A percentile compares a stretch with the other conserved stretches of the same genome.
Conservation (phyloP, 1,284 basidiomycete genomes). For the Phellopilus nigrolimitatus region DNA sequence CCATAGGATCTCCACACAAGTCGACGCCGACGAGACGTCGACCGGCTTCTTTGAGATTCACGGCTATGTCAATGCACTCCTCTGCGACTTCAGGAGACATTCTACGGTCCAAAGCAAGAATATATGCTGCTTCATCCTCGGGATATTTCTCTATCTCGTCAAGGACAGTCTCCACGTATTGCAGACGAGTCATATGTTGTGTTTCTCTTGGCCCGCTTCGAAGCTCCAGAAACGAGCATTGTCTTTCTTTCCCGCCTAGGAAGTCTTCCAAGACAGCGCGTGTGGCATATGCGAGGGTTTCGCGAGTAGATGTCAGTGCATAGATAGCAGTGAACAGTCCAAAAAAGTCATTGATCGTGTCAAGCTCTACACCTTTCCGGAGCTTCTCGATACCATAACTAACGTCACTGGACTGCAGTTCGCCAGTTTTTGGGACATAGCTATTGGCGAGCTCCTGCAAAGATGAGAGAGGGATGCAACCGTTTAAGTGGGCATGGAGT, state of each 20-base stretch:
- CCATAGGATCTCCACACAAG: constrained; percentile 70
- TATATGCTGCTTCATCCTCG: constrained; percentile 46
- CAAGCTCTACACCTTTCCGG: constrained; percentile 45
- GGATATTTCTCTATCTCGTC: constrained; percentile 57
- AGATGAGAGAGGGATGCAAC: constrained; percentile 67
- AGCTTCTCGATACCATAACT: constrained; percentile 44
- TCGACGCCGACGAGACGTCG: constrained; percentile 72
- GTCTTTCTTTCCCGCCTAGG: constrained; percentile 41
- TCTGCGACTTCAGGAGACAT: constrained; percentile 48
- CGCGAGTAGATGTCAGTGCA: constrained; percentile 58
- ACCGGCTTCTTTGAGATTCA: constrained; percentile 49
- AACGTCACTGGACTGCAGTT: constrained; percentile 28
- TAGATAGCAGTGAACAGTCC: constrained; percentile 72
- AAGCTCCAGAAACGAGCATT: constrained; percentile 70
- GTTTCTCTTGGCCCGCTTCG: constrained; percentile 65
- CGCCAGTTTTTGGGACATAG: constrained; percentile 26
- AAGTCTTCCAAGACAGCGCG: constrained; percentile 61
- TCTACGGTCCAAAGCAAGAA: constrained; percentile 68
- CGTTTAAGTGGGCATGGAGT: constrained; percentile 79
- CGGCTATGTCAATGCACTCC: constrained; percentile 57
- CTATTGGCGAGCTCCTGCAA: constrained; percentile 62
- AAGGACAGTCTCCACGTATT: constrained; percentile 65
- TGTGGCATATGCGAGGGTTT: constrained; percentile 48
- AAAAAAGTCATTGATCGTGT: constrained; percentile 66
- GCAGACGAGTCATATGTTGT: constrained; percentile 45